Percentiles rank a stretch among this genome's conserved stretches.
Conservation (phyloP, 352 stramenopile genomes). For the Phytophthora sojae region DNA sequence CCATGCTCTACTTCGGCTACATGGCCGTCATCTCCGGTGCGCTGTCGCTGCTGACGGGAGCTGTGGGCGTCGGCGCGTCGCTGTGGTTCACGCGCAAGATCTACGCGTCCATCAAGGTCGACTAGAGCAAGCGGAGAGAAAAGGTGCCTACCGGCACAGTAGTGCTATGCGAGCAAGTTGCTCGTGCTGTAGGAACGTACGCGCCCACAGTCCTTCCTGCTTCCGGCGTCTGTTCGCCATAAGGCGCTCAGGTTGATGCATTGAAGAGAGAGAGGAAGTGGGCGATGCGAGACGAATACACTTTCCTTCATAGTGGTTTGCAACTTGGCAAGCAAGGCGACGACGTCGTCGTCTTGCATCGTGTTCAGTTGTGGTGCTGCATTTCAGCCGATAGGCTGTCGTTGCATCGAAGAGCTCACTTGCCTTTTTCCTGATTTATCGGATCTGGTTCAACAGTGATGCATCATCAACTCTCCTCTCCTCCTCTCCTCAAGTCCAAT, state of each 20-base stretch:
- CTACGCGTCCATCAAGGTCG: conserved; percentile 88
- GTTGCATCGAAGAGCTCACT: conserved; percentile 36
- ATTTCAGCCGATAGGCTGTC: conserved; percentile 4
- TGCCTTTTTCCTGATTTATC: conserved; percentile 27
- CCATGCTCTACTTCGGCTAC: conserved; percentile 98
- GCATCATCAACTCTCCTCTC: not conserved
- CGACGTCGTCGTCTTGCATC: conserved; percentile 24
- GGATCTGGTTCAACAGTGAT: conserved; percentile 10
- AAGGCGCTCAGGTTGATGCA: conserved; percentile 13
- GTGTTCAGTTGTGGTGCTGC: conserved; percentile 16
- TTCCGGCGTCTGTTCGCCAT: conserved; percentile 6
- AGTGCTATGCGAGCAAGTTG: conserved; percentile 10
- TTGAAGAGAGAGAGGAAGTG: conserved; percentile 1
- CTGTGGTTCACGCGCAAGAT: conserved; percentile 99
- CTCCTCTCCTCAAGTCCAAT: not conserved
- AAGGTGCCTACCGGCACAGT: conserved; percentile 3
- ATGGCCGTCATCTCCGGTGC: conserved; percentile 98
- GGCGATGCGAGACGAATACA: conserved; percentile 28
- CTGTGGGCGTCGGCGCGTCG: conserved; percentile 96
- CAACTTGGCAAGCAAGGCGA: conserved; percentile 23
- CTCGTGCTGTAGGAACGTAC: conserved; percentile 25
- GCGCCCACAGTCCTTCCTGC: not conserved
- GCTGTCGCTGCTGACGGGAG: conserved; percentile 97
- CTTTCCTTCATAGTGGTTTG: conserved; percentile 33
- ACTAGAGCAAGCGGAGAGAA: conserved; percentile 34